Percentiles rank a stretch among this genome's conserved stretches.
phyloP scores from a whole-genome alignment of 371 early-diverging fungal species.

The Furculomyces boomerangus region DNA sequence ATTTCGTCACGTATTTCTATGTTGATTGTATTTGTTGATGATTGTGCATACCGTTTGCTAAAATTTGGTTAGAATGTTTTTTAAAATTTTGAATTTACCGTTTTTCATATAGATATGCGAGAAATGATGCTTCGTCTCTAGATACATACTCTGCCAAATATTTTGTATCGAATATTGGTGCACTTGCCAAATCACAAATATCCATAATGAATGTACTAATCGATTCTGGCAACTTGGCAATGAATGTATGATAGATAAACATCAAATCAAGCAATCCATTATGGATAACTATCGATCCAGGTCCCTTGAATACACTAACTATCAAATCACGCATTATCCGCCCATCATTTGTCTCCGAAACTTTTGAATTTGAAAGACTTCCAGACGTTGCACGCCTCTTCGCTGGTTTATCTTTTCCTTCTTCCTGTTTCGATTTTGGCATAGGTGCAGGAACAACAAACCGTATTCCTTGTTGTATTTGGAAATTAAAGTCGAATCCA shows the following conservation, averaged over 20 bases:
- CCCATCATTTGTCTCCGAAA: conserved; percentile 8
- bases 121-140: conserved; percentile 41
- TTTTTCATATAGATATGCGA: conserved; percentile 59
- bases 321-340: conserved; percentile 12
- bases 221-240: conserved; percentile 45
- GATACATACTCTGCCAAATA: conserved; percentile 46
- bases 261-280: conserved; percentile 81
- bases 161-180: conserved; percentile 80
- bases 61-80: no score
- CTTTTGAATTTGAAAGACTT: conserved; percentile 5
- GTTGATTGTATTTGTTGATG: no score
- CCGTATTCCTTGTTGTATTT: conserved; percentile 53
- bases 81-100: no score
- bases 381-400: no score
- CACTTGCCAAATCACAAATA: conserved; percentile 55
- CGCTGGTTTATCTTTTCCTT: no score
- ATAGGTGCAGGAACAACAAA: conserved; percentile 18
- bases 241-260: conserved; percentile 72
- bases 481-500: conserved; percentile 66
- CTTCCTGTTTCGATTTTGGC: no score
- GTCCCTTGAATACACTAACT: conserved; percentile 6
- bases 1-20: no score
- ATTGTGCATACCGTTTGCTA: no score
- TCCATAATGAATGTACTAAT: conserved; percentile 52
- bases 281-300: conserved; percentile 46